Evolutionary conservation across 2,329 filamentous ascomycete species (phyloP).

Genomic region (Arthrinium puccinioides): DNA sequence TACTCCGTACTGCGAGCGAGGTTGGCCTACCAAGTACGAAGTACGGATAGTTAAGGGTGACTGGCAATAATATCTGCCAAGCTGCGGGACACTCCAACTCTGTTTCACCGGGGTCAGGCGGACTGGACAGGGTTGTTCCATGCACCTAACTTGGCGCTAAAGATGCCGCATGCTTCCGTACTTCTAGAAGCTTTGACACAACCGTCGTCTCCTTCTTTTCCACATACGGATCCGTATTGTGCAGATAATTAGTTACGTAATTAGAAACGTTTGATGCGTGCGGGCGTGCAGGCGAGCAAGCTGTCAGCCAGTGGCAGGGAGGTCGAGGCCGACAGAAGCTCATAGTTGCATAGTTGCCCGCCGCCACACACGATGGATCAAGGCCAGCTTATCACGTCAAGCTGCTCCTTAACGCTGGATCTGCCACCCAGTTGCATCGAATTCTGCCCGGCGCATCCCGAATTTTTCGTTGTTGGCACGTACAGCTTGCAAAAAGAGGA

Average conservation of each 20-base stretch:
- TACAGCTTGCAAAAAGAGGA: slow-evolving; percentile 62
- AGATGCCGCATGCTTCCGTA: neutral
- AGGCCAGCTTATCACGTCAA: slow-evolving; percentile 27
- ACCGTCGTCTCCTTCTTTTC: too few relatives aligned
- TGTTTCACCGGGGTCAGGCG: neutral
- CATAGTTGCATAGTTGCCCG: neutral
- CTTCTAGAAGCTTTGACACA: slow-evolving; percentile 1
- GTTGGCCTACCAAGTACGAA: neutral
- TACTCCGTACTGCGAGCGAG: neutral
- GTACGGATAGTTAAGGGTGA: neutral
- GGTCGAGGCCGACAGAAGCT: too few relatives aligned
- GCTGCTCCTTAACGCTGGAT: slow-evolving; percentile 47
- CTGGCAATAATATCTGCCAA: neutral
- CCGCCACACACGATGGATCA: slow-evolving; percentile 8
- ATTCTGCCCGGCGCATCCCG: slow-evolving; percentile 55
- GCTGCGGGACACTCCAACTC: too few relatives aligned
- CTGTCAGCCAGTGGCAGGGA: too few relatives aligned
- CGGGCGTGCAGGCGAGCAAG: too few relatives aligned
- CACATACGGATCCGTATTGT: too few relatives aligned
- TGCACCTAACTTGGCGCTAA: neutral
- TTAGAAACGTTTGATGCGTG: too few relatives aligned
- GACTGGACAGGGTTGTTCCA: neutral
- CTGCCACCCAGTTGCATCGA: slow-evolving; percentile 73
- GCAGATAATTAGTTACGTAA: too few relatives aligned
- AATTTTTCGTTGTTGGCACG: slow-evolving; percentile 74